These are phyloP conservation scores for Flaveria linearis DNA, from an alignment of 129 eudicot genomes.

Conservation along the genomic window DNA sequence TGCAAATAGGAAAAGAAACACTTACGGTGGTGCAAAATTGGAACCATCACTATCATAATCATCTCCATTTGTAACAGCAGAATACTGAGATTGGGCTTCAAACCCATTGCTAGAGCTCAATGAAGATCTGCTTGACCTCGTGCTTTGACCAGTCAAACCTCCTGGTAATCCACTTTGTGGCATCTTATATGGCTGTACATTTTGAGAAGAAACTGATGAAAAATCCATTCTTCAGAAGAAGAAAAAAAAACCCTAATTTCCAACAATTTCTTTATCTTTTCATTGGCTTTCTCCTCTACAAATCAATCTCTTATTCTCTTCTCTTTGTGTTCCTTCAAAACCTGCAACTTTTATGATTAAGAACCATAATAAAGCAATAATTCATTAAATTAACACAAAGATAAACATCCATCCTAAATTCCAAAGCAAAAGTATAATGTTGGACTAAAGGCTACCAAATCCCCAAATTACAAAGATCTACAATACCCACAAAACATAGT, in stretches of 20 bases:
- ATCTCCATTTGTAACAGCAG: slow-evolving; percentile 69
- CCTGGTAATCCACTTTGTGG: background rate
- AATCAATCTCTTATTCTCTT: background rate
- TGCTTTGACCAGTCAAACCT: slow-evolving; percentile 44
- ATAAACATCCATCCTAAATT: background rate
- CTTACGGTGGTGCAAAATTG: slow-evolving; percentile 95
- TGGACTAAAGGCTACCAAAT: background rate
- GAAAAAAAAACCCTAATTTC: slow-evolving; percentile 24
- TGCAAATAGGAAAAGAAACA: slow-evolving; percentile 5
- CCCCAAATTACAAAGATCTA: slow-evolving; percentile 32
- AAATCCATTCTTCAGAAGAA: slow-evolving; percentile 40
- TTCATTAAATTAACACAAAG: background rate
- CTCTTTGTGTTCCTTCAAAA: slow-evolving; percentile 11
- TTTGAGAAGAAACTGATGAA: background rate
- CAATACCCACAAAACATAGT: background rate
- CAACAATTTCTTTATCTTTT: slow-evolving; percentile 16
- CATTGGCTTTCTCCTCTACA: slow-evolving; percentile 21
- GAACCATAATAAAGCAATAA: background rate
- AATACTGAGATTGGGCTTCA: slow-evolving; percentile 69
- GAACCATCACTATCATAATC: slow-evolving; percentile 96
- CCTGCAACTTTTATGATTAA: slow-evolving; percentile 17
- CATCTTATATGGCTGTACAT: background rate
- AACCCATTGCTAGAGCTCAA: slow-evolving; percentile 76
- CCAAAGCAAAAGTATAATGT: background rate
- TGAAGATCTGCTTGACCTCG: slow-evolving; percentile 73